Evolutionary conservation across 495 filamentous ascomycete genomes (phyloP).

Genomic region (Cenococcum geophilum): DNA sequence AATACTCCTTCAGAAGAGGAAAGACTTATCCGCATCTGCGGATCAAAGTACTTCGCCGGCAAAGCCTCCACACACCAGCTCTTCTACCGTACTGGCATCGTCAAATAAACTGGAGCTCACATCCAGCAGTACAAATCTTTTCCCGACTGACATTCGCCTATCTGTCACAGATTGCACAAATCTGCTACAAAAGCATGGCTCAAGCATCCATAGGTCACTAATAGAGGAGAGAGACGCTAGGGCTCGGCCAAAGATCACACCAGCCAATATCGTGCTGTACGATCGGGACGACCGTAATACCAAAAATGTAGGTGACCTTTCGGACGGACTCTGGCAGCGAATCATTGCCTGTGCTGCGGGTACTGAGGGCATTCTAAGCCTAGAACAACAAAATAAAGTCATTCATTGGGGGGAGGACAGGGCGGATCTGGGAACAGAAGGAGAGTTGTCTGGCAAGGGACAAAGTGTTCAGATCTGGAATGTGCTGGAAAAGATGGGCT

Average conservation of each 20-base stretch:
- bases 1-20: neutral
- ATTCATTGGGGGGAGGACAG: constrained; percentile 33
- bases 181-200: neutral
- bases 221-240: neutral
- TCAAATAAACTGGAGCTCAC: too few species aligned
- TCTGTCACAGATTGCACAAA: neutral
- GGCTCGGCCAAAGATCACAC: neutral
- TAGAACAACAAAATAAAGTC: constrained; percentile 22
- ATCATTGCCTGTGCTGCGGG: constrained; percentile 10
- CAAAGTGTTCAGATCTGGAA: constrained; percentile 36
- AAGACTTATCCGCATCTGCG: neutral
- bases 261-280: neutral
- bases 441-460: constrained; percentile 32
- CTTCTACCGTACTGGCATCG: too few species aligned
- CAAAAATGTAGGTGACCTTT: constrained; percentile 12
- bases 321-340: constrained; percentile 6
- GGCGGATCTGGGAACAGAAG: constrained; percentile 32
- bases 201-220: neutral
- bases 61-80: neutral
- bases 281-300: constrained; percentile 3
- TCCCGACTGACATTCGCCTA: too few species aligned
- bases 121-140: too few species aligned
- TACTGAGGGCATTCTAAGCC: constrained; percentile 14
- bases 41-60: neutral
- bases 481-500: constrained; percentile 36